Conservation (phyloP, 352 stramenopile genomes). For the Phytophthora idaei region DNA sequence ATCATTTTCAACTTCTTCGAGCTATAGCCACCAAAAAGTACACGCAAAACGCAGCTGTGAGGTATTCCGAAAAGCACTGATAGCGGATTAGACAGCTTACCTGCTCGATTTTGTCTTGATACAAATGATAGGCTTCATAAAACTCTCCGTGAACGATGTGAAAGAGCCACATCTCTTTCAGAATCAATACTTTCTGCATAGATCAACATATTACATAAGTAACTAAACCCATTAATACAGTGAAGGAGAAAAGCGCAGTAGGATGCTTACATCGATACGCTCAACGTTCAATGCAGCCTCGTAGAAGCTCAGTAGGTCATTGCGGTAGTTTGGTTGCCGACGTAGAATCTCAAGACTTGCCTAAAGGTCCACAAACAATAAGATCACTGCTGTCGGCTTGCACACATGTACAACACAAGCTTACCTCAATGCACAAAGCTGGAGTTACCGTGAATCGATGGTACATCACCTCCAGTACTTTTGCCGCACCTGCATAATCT, state of each 20-base stretch:
- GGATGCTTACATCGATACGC: conserved; percentile 53
- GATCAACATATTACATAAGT: conserved; percentile 8
- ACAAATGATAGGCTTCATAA: conserved; percentile 81
- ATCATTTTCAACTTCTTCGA: conserved; percentile 59
- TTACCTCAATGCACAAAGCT: conserved; percentile 69
- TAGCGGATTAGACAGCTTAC: conserved; percentile 31
- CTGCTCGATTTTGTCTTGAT: conserved; percentile 74
- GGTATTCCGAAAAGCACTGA: neutral
- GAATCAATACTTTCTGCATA: conserved; percentile 60
- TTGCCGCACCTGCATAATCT: conserved; percentile 71
- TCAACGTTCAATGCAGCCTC: conserved; percentile 46
- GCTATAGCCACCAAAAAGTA: conserved; percentile 11
- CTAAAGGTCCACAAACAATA: conserved; percentile 33
- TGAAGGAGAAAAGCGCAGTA: neutral
- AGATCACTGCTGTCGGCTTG: neutral
- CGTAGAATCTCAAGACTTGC: conserved; percentile 80
- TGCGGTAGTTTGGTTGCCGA: conserved; percentile 51
- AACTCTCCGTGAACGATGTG: conserved; percentile 75
- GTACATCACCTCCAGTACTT: conserved; percentile 73
- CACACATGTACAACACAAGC: neutral
- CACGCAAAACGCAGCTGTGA: conserved; percentile 3
- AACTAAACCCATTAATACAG: conserved; percentile 1
- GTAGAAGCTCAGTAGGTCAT: conserved; percentile 66
- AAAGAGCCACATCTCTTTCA: conserved; percentile 79
- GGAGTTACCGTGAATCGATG: conserved; percentile 65